phyloP scores from a whole-genome alignment of 2,329 filamentous ascomycete genomes.

The Aspergillus tubingensis region DNA sequence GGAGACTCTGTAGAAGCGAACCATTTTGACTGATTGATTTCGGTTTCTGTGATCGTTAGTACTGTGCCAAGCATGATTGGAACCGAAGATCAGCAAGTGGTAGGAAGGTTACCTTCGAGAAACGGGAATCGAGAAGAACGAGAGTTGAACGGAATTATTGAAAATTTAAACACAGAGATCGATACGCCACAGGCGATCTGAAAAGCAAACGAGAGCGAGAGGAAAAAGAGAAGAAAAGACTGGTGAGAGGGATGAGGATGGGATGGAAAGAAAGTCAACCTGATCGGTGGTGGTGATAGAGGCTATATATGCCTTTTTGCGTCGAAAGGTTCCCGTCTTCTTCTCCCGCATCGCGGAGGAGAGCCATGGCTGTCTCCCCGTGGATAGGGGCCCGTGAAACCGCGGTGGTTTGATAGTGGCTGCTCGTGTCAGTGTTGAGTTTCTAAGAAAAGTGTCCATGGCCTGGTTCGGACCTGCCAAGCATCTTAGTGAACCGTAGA shows the following conservation, averaged over 20 bases:
- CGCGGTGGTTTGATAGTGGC: not conserved
- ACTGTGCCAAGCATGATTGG: no score
- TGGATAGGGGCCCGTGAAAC: not conserved
- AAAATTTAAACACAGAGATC: not conserved
- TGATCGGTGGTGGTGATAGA: not conserved
- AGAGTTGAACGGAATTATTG: not conserved
- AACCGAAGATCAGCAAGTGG: not conserved
- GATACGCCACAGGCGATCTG: not conserved
- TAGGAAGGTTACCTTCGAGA: not conserved
- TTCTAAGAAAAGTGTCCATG: slow-evolving; percentile 1
- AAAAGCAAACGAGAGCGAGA: not conserved
- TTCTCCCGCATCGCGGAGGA: not conserved
- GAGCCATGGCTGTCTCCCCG: not conserved
- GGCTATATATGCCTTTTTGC: not conserved
- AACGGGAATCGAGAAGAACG: slow-evolving; percentile 1
- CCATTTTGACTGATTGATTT: not conserved
- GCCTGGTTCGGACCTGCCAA: not conserved
- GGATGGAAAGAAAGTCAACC: not conserved
- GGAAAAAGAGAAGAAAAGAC: not conserved
- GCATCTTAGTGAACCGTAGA: not conserved
- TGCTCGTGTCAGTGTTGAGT: not conserved
- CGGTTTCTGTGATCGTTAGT: not conserved
- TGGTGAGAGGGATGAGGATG: not conserved
- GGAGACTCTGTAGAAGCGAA: slow-evolving; percentile 9
- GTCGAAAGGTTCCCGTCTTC: not conserved